Conservation (phyloP, 2,329 filamentous ascomycete species). For the Penicillium capsulatum region DNA sequence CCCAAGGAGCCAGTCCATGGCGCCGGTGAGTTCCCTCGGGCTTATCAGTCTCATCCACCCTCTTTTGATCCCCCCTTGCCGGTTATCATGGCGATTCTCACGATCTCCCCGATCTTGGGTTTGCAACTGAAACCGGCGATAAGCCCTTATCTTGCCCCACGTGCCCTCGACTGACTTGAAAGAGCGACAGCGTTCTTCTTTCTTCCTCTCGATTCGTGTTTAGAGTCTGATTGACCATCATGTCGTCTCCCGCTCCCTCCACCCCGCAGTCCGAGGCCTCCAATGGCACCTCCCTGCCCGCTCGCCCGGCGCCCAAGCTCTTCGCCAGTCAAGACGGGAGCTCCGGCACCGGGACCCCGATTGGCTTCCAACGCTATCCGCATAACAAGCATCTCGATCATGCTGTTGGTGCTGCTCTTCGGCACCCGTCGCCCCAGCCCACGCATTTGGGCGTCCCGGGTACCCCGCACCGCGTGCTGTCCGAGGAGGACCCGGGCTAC, state of each 20-base stretch:
- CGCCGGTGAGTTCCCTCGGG: conserved; percentile 17
- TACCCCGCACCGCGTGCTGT: conserved; percentile 69
- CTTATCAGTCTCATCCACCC: neutral
- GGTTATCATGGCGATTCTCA: conserved; percentile 9
- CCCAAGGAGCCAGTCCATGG: conserved; percentile 19
- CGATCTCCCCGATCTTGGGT: neutral
- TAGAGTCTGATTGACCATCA: conserved; percentile 19
- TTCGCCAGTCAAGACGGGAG: conserved; percentile 32
- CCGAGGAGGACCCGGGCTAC: conserved; percentile 89
- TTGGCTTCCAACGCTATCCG: conserved; percentile 41
- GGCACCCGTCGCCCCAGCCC: conserved; percentile 80
- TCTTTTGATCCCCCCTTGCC: conserved; percentile 11
- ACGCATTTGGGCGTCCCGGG: conserved; percentile 76
- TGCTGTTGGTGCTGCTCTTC: conserved; percentile 50
- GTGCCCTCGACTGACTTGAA: conserved; percentile 8
- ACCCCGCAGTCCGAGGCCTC: conserved; percentile 25
- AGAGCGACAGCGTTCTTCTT: conserved; percentile 15
- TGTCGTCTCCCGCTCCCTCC: conserved; percentile 31
- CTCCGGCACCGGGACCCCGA: conserved; percentile 40
- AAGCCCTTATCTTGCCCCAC: conserved; percentile 10
- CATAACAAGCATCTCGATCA: conserved; percentile 58
- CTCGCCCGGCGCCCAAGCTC: conserved; percentile 31
- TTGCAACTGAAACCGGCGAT: neutral
- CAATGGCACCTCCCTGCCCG: conserved; percentile 28
- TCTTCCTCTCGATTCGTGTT: conserved; percentile 10